Evolutionary conservation across 1,284 basidiomycete genomes (phyloP), one percentile per base, ranked within the genome.

Genomic region (Leccinum huronense): DNA sequence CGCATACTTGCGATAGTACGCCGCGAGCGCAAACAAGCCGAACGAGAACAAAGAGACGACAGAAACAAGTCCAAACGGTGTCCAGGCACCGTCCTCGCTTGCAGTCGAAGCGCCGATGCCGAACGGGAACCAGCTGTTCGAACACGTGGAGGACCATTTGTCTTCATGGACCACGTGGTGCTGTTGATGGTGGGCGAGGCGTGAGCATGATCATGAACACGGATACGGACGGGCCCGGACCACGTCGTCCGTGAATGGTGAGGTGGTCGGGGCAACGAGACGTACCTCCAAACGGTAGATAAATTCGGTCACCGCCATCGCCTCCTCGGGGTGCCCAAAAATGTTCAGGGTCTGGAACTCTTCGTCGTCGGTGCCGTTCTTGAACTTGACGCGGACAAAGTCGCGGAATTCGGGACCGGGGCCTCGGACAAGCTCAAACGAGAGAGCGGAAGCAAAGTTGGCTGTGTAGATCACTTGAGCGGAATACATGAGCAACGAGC

Each of bases 311-410:
- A 93, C 82, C 33, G 90, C 84, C 62, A 93, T 86, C 2, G 31
- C 16, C 67, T 86, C 84, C 66, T 84, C 83, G 60, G 83, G 80
- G 77, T 89, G 86, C 36, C 82, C 85, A 73, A 90, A 90, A 70
- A 88, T 84, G 70, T 86, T 84, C 69, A 90, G 72, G 42, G 85
- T 83, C 66, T 83, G 74, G 77, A 86, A 86, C 64, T 79, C 67
- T 34, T n/a, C 73, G 57, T 79, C 71, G 8, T 79, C 71, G 8
- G 91, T 90, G 27, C 92, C 91, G 74, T 95, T 95, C 79, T 87
- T 88, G 85, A 94, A 94, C 77, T 86, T 89, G 81, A 94, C 81
- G 65, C 90, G 86, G 68, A 95, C 80, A 79, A 90, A 90, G 77
- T 91, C 88, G 58, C 88, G 86, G 64, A 83, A 78, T 68, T 91